A percentile compares a stretch with the other conserved stretches of the same genome.
Evolutionary conservation across 1,284 basidiomycete species (phyloP).

Genomic region (Puccinia horiana): DNA sequence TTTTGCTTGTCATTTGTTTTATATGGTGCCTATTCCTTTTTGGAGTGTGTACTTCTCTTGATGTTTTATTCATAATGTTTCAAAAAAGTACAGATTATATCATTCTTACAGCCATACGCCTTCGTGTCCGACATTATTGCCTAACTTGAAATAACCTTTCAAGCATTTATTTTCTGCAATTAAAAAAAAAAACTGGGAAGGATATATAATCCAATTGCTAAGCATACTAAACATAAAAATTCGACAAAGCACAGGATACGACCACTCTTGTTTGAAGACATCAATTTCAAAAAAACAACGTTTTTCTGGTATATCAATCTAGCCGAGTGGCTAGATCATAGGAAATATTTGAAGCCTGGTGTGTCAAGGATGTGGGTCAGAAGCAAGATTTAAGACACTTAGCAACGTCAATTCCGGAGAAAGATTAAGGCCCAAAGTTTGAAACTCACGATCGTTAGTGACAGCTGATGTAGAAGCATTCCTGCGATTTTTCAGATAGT

Average conservation of each 20-base stretch:
- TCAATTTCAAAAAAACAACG: neutral
- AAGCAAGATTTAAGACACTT: neutral
- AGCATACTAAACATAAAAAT: no score
- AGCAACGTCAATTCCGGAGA: neutral
- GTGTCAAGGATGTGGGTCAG: neutral
- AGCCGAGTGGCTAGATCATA: neutral
- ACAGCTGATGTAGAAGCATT: neutral
- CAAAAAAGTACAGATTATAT: no score
- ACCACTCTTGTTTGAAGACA: neutral
- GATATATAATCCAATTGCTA: no score
- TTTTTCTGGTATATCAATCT: neutral
- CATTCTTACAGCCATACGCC: no score
- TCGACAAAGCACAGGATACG: neutral
- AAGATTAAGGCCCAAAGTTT: neutral
- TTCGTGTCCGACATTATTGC: no score
- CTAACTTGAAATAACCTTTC: no score
- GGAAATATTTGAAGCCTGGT: slow-evolving; percentile 6
- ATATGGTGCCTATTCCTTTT: no score
- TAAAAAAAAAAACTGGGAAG: no score
- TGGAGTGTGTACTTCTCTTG: no score
- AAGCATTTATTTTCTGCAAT: no score
- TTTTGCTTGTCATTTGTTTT: no score
- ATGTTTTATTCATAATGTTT: no score
- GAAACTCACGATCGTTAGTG: neutral
- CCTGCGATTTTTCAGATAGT: neutral